These are phyloP conservation scores for Schwanniomyces pseudopolymorphus DNA, from an alignment of 805 yeast genomes.

Conservation along the genomic window DNA sequence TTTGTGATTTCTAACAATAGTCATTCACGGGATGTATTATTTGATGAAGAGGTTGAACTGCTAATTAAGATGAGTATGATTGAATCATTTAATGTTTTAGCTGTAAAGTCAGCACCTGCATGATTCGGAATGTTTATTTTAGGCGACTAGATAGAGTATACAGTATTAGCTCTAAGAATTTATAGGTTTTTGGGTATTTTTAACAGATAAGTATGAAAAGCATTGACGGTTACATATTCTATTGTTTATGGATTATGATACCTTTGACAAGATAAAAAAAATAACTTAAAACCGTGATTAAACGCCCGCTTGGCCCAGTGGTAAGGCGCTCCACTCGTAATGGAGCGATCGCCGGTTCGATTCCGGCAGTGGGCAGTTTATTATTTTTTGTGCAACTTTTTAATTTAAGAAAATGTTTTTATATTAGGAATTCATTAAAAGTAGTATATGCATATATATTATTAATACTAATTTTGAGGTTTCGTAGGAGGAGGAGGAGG, in stretches of 20 bases:
- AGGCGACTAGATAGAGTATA: no score
- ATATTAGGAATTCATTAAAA: neutral
- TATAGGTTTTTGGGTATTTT: neutral
- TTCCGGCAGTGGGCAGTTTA: constrained; percentile 49
- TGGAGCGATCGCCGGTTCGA: constrained; percentile 56
- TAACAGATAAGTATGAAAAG: no score
- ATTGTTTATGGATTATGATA: no score
- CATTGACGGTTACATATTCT: no score
- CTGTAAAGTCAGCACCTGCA: constrained; percentile 15
- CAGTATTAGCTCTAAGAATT: no score
- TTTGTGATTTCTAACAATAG: constrained; percentile 25
- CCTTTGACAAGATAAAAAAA: no score
- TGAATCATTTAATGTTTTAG: constrained; percentile 25
- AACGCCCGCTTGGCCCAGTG: constrained; percentile 53
- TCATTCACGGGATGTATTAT: constrained; percentile 10
- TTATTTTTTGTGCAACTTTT: constrained; percentile 6
- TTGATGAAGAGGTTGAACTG: constrained; percentile 20
- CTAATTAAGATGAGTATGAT: constrained; percentile 20
- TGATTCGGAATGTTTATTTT: neutral
- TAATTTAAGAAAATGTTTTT: no score
- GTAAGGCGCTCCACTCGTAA: constrained; percentile 57
- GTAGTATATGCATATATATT: neutral
- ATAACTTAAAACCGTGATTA: neutral
- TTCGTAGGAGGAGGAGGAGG: constrained; percentile 18
- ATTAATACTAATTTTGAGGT: neutral